Conservation (phyloP, 805 yeast species). For the Candida hungchunana region DNA sequence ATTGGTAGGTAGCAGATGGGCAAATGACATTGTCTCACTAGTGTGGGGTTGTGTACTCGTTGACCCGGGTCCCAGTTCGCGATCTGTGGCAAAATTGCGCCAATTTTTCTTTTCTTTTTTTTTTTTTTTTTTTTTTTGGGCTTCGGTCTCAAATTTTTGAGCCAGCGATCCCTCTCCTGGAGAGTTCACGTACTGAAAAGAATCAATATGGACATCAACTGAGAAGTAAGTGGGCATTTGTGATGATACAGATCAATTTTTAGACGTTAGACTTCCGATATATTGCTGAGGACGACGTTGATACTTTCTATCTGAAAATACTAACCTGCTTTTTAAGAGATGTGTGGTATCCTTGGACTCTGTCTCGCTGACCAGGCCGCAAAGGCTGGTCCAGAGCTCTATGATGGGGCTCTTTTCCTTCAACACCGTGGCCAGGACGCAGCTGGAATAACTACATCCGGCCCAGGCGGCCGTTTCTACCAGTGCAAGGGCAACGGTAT, state of each 20-base stretch:
- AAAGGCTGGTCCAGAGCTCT: conserved; percentile 82
- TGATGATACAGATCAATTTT: conserved; percentile 23
- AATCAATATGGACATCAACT: too few relatives aligned
- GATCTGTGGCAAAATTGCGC: conserved; percentile 3
- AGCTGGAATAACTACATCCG: conserved; percentile 98
- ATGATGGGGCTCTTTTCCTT: conserved; percentile 87
- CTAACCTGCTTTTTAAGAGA: conserved; percentile 26
- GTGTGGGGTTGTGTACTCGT: too few relatives aligned
- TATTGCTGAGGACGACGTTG: conserved; percentile 24
- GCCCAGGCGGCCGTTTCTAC: conserved; percentile 85
- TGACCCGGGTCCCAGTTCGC: too few relatives aligned
- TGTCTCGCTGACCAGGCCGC: conserved; percentile 70
- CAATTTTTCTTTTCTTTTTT: conserved; percentile 6
- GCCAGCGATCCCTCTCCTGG: neutral
- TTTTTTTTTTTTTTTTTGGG: conserved; percentile 1
- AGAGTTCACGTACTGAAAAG: neutral
- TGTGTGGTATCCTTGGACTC: conserved; percentile 96
- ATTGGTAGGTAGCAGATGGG: conserved; percentile 64
- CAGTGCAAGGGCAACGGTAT: conserved; percentile 99
- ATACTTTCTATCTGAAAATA: conserved; percentile 12
- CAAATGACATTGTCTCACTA: conserved; percentile 16
- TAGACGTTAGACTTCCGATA: conserved; percentile 33
- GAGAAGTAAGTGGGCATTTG: too few relatives aligned
- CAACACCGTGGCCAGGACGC: conserved; percentile 99
- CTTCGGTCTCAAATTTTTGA: neutral